Percentiles rank a stretch among this genome's conserved stretches.
Evolutionary conservation across 495 filamentous ascomycete species (phyloP).

Genomic region (Glonium stellatum): DNA sequence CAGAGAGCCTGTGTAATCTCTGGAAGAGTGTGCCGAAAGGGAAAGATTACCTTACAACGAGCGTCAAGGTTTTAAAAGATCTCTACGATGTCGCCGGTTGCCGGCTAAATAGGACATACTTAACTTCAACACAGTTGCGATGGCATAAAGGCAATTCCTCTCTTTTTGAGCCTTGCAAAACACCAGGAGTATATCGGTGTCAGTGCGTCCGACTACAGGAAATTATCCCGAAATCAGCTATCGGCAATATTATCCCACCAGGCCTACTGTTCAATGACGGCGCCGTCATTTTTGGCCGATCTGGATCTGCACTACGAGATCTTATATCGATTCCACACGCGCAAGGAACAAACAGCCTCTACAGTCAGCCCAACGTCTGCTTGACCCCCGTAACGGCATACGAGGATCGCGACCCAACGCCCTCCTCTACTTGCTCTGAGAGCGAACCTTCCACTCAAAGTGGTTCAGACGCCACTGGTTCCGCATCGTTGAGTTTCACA

Average conservation of each 20-base stretch:
- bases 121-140: constrained; percentile 20
- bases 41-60: constrained; percentile 25
- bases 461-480: constrained; percentile 6
- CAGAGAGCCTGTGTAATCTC: constrained; percentile 8
- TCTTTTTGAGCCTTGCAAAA: constrained; percentile 22
- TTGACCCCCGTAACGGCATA: constrained; percentile 4
- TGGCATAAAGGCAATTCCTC: constrained; percentile 26
- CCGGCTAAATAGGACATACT: constrained; percentile 5
- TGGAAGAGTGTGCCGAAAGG: constrained; percentile 24
- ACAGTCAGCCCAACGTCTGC: constrained; percentile 11
- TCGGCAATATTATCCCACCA: constrained; percentile 5
- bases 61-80: constrained; percentile 13
- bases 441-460: constrained; percentile 1
- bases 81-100: constrained; percentile 26
- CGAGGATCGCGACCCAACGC: constrained; percentile 1
- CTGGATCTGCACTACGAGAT: constrained; percentile 3
- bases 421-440: constrained; percentile 1
- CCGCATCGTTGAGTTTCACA: not conserved
- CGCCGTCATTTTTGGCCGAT: constrained; percentile 21
- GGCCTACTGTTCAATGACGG: constrained; percentile 6
- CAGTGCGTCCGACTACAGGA: constrained; percentile 16
- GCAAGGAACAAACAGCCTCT: not conserved
- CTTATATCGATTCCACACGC: not conserved
- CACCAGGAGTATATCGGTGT: not conserved
- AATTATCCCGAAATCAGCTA: constrained; percentile 11